A percentile compares a stretch with the other conserved stretches of the same genome.
Conservation (phyloP, 169 alveolate species). For the Blepharisma undulans region DNA sequence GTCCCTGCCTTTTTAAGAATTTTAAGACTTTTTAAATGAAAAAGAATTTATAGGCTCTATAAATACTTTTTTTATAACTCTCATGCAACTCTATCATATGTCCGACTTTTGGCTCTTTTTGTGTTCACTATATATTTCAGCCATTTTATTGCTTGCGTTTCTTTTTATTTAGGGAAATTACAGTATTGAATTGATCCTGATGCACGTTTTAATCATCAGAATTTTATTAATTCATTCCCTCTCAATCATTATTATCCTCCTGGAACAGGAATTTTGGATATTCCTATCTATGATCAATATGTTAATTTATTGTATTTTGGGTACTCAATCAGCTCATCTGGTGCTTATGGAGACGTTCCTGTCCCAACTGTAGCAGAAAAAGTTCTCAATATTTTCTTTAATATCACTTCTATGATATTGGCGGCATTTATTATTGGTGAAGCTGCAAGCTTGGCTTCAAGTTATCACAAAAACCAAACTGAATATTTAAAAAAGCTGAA, state of each 20-base stretch:
- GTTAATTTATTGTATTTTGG: conserved; percentile 40
- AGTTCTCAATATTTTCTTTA: conserved; percentile 32
- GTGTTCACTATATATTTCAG: neutral
- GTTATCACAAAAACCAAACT: conserved; percentile 31
- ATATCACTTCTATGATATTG: conserved; percentile 48
- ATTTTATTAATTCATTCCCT: neutral
- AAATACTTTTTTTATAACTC: conserved; percentile 28
- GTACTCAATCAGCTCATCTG: conserved; percentile 45
- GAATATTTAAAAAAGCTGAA: conserved; percentile 25
- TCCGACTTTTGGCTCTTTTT: conserved; percentile 4
- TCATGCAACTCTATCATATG: neutral
- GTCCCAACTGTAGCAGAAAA: conserved; percentile 50
- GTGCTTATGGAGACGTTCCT: conserved; percentile 54
- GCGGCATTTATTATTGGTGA: conserved; percentile 58
- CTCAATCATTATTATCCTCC: neutral
- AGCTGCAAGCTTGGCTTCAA: conserved; percentile 38
- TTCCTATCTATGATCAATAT: conserved; percentile 44
- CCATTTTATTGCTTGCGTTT: conserved; percentile 49
- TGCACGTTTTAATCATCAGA: conserved; percentile 23
- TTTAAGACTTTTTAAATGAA: conserved; percentile 48
- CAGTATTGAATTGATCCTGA: conserved; percentile 40
- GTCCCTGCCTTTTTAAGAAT: conserved; percentile 29
- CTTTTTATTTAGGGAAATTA: conserved; percentile 35
- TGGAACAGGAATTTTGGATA: conserved; percentile 4
- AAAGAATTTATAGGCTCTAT: conserved; percentile 23